A percentile compares a stretch with the other conserved stretches of the same genome.
Conservation (phyloP, 805 yeast genomes). For the Suhomyces vadensis region DNA sequence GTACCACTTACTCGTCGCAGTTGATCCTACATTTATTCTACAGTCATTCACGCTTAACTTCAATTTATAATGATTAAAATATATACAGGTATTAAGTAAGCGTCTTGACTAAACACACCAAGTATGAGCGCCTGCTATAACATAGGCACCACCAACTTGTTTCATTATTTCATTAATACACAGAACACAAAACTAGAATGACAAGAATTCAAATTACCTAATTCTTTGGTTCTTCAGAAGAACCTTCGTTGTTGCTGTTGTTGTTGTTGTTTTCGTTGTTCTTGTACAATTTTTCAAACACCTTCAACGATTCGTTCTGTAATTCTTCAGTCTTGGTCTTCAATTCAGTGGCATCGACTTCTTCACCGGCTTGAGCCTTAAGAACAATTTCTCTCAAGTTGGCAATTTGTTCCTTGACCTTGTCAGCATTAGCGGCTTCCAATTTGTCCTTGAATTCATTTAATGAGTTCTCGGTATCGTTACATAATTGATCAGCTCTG, state of each 20-base stretch:
- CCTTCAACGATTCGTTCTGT: conserved; percentile 72
- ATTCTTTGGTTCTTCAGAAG: conserved; percentile 30
- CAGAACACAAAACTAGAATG: not conserved
- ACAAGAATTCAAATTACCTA: conserved; percentile 10
- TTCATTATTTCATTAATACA: conserved; percentile 5
- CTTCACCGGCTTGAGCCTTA: conserved; percentile 63
- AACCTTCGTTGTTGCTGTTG: conserved; percentile 22
- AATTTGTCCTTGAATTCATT: conserved; percentile 50
- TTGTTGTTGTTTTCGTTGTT: conserved; percentile 26
- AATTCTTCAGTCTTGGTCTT: conserved; percentile 74
- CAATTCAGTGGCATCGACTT: conserved; percentile 61
- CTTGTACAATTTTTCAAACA: conserved; percentile 63
- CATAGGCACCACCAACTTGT: conserved; percentile 5
- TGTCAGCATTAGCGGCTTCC: conserved; percentile 47
- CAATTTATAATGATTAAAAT: conserved; percentile 10
- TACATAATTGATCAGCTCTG: conserved; percentile 77
- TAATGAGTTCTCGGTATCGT: conserved; percentile 50
- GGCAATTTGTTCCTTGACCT: conserved; percentile 52
- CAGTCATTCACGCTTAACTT: not conserved
- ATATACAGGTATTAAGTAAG: conserved; percentile 11
- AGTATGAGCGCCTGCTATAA: not conserved
- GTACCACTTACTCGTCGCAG: too few relatives aligned
- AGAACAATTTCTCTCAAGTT: conserved; percentile 66
- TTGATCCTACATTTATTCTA: too few relatives aligned
- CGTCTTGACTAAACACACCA: conserved; percentile 8